Conservation (phyloP, 768 basidiomycete species). For the Clathrus columnatus region DNA sequence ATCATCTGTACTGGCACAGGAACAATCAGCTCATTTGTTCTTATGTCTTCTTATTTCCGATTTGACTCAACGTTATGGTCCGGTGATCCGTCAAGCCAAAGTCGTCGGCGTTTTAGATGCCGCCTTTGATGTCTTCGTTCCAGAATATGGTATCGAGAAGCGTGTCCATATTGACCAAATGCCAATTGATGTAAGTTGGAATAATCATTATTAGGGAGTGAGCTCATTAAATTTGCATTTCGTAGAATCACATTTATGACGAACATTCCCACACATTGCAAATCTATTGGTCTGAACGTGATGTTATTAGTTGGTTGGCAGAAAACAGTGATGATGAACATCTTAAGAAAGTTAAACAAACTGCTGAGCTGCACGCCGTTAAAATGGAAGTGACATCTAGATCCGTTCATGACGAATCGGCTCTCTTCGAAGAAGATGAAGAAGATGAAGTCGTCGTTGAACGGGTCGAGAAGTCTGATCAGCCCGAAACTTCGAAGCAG, state of each 20-base stretch:
- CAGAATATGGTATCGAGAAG: conserved; percentile 98
- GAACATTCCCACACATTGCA: conserved; percentile 88
- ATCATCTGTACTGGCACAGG: conserved; percentile 85
- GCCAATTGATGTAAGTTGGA: conserved; percentile 81
- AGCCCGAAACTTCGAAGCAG: conserved; percentile 65
- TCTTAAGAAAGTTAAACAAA: conserved; percentile 87
- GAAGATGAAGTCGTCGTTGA: conserved; percentile 80
- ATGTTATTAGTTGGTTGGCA: conserved; percentile 91
- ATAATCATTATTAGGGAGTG: not conserved
- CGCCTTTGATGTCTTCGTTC: conserved; percentile 92
- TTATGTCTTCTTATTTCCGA: conserved; percentile 92
- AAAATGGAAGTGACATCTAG: conserved; percentile 89
- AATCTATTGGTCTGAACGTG: conserved; percentile 92
- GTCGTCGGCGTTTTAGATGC: conserved; percentile 96
- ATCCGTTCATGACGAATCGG: conserved; percentile 78
- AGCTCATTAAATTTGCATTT: conserved; percentile 15
- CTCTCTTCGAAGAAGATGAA: conserved; percentile 84
- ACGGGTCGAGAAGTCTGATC: conserved; percentile 37
- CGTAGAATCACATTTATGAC: conserved; percentile 89
- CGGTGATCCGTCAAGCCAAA: conserved; percentile 90
- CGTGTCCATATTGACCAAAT: conserved; percentile 98
- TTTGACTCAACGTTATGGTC: conserved; percentile 89
- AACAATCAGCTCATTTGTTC: conserved; percentile 93
- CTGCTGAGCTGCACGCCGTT: conserved; percentile 80
- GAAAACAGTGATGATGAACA: conserved; percentile 96